phyloP scores from a whole-genome alignment of 371 early-diverging fungal species.

The Cokeromyces recurvatus region DNA sequence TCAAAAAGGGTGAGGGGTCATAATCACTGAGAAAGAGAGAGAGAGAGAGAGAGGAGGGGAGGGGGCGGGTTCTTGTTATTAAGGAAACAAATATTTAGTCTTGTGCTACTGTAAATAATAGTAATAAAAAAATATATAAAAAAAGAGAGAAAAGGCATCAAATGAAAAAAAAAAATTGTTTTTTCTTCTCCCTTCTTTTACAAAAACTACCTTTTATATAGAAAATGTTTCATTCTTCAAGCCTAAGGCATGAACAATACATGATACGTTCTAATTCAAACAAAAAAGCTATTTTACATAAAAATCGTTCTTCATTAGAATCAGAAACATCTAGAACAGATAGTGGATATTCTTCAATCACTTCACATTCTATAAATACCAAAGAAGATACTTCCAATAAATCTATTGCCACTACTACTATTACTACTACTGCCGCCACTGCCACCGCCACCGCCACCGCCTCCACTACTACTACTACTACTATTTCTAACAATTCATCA shows the following conservation, averaged over 20 bases:
- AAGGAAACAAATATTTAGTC: too few species aligned
- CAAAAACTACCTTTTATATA: too few species aligned
- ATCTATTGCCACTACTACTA: not conserved
- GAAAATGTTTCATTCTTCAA: conserved; percentile 38
- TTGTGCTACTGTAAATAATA: too few species aligned
- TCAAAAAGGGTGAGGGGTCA: too few species aligned
- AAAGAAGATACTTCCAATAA: not conserved
- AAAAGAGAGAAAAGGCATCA: too few species aligned
- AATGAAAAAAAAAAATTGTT: too few species aligned
- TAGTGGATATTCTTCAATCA: conserved; percentile 39
- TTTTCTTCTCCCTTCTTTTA: too few species aligned
- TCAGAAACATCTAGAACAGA: conserved; percentile 33
- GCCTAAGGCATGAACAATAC: conserved; percentile 37
- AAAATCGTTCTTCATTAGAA: conserved; percentile 27
- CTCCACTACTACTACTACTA: not conserved
- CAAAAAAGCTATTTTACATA: conserved; percentile 14
- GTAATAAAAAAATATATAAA: too few species aligned
- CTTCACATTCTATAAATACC: conserved; percentile 13
- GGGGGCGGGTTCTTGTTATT: too few species aligned
- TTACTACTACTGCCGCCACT: not conserved
- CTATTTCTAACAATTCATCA: conserved; percentile 11
- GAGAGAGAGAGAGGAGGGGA: too few species aligned
- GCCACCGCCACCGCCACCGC: not conserved
- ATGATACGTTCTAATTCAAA: conserved; percentile 17
- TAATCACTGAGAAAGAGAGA: too few species aligned